Percentiles rank a stretch among this genome's conserved stretches.
Conservation (phyloP, 2,329 filamentous ascomycete species). For the Metarhizium brunneum region DNA sequence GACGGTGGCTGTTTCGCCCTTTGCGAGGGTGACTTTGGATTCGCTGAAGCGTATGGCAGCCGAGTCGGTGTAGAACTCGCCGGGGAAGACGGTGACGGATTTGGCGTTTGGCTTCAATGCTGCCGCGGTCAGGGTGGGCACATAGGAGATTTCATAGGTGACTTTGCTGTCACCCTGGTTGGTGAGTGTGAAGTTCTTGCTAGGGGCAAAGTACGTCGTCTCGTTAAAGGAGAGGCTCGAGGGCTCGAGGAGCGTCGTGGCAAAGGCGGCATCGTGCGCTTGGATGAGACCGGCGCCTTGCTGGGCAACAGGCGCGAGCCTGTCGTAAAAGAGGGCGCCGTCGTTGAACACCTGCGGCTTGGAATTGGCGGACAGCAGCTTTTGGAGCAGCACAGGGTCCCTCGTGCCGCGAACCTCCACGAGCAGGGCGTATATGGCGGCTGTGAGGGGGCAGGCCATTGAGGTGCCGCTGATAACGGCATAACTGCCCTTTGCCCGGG, state of each 20-base stretch:
- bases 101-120: slow-evolving; percentile 18
- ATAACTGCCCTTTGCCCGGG: slow-evolving; percentile 6
- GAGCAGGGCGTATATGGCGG: slow-evolving; percentile 8
- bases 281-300: slow-evolving; percentile 53
- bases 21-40: not conserved
- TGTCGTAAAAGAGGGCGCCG: slow-evolving; percentile 22
- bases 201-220: slow-evolving; percentile 33
- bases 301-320: slow-evolving; percentile 47
- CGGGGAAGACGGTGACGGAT: not conserved
- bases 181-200: slow-evolving; percentile 37
- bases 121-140: slow-evolving; percentile 37
- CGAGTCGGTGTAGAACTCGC: not conserved
- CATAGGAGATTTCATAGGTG: slow-evolving; percentile 37
- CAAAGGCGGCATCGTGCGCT: slow-evolving; percentile 48
- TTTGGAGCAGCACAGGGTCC: slow-evolving; percentile 38
- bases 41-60: not conserved
- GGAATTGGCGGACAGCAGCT: slow-evolving; percentile 38
- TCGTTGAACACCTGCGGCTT: slow-evolving; percentile 41
- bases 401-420: slow-evolving; percentile 35
- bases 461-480: slow-evolving; percentile 9
- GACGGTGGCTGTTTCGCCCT: slow-evolving; percentile 1
- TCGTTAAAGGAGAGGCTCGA: slow-evolving; percentile 55
- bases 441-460: slow-evolving; percentile 10
- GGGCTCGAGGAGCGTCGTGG: slow-evolving; percentile 41
- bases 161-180: slow-evolving; percentile 36